Evolutionary conservation across 768 basidiomycete species (phyloP).

Genomic region (Trametes cingulata): DNA sequence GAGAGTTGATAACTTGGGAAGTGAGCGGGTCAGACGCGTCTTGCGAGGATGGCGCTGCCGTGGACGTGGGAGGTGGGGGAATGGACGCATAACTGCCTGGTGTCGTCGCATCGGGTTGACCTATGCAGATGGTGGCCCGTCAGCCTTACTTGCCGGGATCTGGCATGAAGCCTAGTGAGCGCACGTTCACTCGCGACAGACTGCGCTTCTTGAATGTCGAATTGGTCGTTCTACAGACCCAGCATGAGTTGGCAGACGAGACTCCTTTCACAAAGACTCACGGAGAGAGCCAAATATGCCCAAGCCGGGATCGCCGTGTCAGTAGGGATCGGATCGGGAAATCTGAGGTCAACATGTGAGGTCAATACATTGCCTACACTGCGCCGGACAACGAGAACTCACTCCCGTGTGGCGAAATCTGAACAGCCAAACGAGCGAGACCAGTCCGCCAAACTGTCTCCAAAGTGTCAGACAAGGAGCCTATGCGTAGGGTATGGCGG

Average conservation of each 20-base stretch:
- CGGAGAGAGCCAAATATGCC: not conserved
- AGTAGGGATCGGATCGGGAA: not conserved
- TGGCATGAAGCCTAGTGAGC: not conserved
- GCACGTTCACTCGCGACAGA: not conserved
- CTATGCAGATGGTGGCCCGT: not conserved
- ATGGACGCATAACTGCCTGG: not conserved
- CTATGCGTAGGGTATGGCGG: too few species aligned
- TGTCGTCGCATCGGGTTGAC: not conserved
- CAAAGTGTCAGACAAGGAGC: too few species aligned
- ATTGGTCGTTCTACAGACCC: not conserved
- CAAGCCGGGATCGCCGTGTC: slow-evolving; percentile 1
- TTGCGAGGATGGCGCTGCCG: too few species aligned
- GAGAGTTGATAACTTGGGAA: too few species aligned
- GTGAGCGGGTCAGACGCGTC: too few species aligned
- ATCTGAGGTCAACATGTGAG: not conserved
- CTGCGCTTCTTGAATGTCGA: not conserved
- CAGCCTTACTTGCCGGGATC: too few species aligned
- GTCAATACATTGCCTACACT: not conserved
- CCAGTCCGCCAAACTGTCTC: too few species aligned
- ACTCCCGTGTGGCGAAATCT: too few species aligned
- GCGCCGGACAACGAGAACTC: not conserved
- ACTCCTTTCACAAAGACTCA: not conserved
- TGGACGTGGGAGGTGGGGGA: not conserved
- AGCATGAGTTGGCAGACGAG: not conserved
- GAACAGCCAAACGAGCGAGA: too few species aligned